Conservation (phyloP, 192 early-diverging fungal species). For the Funneliformis geosporum region DNA sequence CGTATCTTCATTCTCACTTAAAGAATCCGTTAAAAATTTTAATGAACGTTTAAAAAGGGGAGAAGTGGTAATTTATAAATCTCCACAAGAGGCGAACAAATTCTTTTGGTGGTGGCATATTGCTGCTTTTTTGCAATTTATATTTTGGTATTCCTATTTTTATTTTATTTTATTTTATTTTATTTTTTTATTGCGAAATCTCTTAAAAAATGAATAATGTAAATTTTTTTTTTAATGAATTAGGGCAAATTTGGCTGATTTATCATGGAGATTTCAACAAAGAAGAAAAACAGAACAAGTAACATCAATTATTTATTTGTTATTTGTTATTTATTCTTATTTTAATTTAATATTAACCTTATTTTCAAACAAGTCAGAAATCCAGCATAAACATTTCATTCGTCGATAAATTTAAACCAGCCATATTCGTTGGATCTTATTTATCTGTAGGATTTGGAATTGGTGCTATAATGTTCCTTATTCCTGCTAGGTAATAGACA, state of each 20-base stretch:
- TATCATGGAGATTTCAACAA: conserved; percentile 16
- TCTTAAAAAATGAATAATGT: not conserved
- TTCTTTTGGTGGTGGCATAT: not conserved
- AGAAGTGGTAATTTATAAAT: conserved; percentile 9
- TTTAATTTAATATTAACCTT: not conserved
- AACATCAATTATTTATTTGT: not conserved
- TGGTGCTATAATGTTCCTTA: not conserved
- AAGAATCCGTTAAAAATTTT: not conserved
- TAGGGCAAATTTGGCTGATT: conserved; percentile 18
- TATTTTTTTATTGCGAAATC: not conserved
- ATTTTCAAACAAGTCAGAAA: not conserved
- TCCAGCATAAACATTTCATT: not conserved
- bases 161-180: not conserved
- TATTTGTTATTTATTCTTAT: not conserved
- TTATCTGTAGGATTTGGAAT: not conserved
- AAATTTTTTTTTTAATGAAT: not conserved
- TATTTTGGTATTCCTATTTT: conserved; percentile 14
- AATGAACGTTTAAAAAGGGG: conserved; percentile 2
- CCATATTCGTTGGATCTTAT: not conserved
- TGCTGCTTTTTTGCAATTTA: conserved; percentile 20
- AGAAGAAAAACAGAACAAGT: not conserved
- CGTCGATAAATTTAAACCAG: not conserved
- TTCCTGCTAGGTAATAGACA: conserved; percentile 20
- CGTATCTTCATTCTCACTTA: not conserved
- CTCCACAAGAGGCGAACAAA: not conserved